A percentile compares a stretch with the other conserved stretches of the same genome.
Evolutionary conservation across 208 protist species (phyloP).

Genomic region (Entamoeba dispar): DNA sequence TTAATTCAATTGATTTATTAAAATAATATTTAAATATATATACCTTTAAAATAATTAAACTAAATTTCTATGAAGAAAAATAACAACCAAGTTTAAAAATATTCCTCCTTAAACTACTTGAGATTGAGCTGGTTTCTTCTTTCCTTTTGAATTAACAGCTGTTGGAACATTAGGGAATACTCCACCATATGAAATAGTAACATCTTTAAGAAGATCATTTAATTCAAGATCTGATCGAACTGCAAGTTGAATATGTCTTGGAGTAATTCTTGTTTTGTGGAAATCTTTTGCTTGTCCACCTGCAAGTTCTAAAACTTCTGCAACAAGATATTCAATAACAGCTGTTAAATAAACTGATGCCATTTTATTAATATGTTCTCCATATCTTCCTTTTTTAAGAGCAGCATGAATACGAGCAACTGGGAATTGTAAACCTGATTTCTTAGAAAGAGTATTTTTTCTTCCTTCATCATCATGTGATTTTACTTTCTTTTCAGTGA

Average conservation of each 20-base stretch:
- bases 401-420: constrained; percentile 82
- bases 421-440: not conserved
- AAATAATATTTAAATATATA: no score
- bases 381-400: constrained; percentile 75
- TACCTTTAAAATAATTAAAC: no score
- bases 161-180: constrained; percentile 47
- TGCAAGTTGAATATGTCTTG: constrained; percentile 66
- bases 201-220: constrained; percentile 58
- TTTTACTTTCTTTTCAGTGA: no score
- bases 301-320: constrained; percentile 72
- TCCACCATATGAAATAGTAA: constrained; percentile 66
- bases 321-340: constrained; percentile 85
- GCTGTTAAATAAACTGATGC: constrained; percentile 90
- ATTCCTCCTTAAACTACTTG: not conserved
- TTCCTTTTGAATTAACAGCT: not conserved
- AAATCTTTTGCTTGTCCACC: constrained; percentile 65
- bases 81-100: no score
- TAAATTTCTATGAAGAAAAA: no score
- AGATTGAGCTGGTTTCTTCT: not conserved
- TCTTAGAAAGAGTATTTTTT: not conserved
- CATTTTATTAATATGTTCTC: constrained; percentile 72
- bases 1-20: no score
- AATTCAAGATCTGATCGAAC: constrained; percentile 71
- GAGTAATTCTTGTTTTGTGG: constrained; percentile 63
- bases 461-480: not conserved